Percentiles rank a stretch among this genome's conserved stretches.
These are phyloP conservation scores for Apiotrichum akiyoshidainum DNA, from an alignment of 1,284 basidiomycete species.

Conservation along the genomic window DNA sequence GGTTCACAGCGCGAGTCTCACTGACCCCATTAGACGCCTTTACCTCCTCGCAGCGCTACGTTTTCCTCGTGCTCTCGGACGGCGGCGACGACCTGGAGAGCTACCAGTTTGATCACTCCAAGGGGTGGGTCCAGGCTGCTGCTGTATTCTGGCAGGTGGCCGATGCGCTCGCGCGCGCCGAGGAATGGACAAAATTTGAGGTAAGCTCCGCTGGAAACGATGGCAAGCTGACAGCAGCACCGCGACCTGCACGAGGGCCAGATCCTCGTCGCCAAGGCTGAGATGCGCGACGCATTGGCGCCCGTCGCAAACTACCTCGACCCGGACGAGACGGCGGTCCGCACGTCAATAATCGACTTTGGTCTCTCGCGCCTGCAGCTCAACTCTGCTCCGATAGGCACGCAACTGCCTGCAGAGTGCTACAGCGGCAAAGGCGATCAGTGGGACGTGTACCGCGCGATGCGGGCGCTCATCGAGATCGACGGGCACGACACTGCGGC, in stretches of 20 bases:
- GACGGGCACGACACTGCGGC: background rate
- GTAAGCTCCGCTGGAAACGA: slow-evolving; percentile 53
- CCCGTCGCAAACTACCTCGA: slow-evolving; percentile 23
- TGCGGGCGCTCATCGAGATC: slow-evolving; percentile 59
- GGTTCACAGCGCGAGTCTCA: slow-evolving; percentile 19
- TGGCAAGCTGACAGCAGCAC: slow-evolving; percentile 60
- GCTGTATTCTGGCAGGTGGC: slow-evolving; percentile 88
- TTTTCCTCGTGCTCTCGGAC: slow-evolving; percentile 81
- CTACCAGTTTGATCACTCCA: slow-evolving; percentile 60
- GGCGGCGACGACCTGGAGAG: slow-evolving; percentile 85
- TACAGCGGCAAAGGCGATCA: slow-evolving; percentile 85
- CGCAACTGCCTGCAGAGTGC: slow-evolving; percentile 66
- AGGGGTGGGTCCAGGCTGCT: slow-evolving; percentile 78
- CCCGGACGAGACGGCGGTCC: slow-evolving; percentile 58
- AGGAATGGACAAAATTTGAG: slow-evolving; percentile 77
- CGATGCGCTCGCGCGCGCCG: slow-evolving; percentile 70
- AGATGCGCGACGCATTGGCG: slow-evolving; percentile 9
- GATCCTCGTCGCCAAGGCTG: slow-evolving; percentile 64
- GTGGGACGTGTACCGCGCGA: slow-evolving; percentile 90
- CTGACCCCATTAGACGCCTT: slow-evolving; percentile 64
- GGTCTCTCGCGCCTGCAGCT: slow-evolving; percentile 78
- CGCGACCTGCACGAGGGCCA: slow-evolving; percentile 99
- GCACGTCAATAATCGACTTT: slow-evolving; percentile 86
- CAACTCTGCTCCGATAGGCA: background rate
- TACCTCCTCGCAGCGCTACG: slow-evolving; percentile 71